These are phyloP conservation scores for Mycena belliarum DNA, from an alignment of 768 basidiomycete genomes.

Conservation along the genomic window DNA sequence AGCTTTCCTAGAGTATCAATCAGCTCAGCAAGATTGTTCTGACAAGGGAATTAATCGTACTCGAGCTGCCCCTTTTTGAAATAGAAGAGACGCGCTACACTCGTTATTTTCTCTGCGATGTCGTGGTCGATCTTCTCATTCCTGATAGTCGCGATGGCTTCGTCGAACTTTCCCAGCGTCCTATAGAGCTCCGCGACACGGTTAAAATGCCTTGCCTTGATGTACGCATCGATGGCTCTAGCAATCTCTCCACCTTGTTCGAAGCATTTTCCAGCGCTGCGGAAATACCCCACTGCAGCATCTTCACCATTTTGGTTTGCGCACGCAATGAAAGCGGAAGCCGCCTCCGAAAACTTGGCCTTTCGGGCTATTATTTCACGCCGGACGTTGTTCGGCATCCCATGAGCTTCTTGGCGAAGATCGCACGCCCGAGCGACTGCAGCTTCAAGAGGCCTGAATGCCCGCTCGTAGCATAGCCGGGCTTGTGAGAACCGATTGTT, in stretches of 20 bases:
- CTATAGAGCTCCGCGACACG: constrained; percentile 48
- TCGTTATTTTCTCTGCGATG: neutral
- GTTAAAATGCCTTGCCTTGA: constrained; percentile 42
- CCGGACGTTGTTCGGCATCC: constrained; percentile 25
- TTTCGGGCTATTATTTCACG: constrained; percentile 28
- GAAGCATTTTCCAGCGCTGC: constrained; percentile 49
- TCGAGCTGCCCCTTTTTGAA: constrained; percentile 25
- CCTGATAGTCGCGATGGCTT: constrained; percentile 38
- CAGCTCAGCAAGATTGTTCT: neutral
- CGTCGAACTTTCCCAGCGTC: constrained; percentile 49
- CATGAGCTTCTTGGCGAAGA: constrained; percentile 51
- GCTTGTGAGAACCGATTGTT: constrained; percentile 53
- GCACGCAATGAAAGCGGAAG: constrained; percentile 48
- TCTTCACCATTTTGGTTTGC: constrained; percentile 26
- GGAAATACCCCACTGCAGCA: constrained; percentile 37
- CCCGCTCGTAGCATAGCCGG: constrained; percentile 53
- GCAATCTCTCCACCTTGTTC: constrained; percentile 37
- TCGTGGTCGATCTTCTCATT: neutral
- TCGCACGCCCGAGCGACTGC: constrained; percentile 53
- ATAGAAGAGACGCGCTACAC: constrained; percentile 13
- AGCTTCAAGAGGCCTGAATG: constrained; percentile 42
- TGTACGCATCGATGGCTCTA: constrained; percentile 48
- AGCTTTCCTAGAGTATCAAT: constrained; percentile 40
- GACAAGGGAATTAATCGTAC: too few relatives aligned
- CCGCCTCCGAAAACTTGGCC: constrained; percentile 45